These are phyloP conservation scores for Dendrobium chrysotoxum DNA, from an alignment of 106 monocot species.

Conservation along the genomic window DNA sequence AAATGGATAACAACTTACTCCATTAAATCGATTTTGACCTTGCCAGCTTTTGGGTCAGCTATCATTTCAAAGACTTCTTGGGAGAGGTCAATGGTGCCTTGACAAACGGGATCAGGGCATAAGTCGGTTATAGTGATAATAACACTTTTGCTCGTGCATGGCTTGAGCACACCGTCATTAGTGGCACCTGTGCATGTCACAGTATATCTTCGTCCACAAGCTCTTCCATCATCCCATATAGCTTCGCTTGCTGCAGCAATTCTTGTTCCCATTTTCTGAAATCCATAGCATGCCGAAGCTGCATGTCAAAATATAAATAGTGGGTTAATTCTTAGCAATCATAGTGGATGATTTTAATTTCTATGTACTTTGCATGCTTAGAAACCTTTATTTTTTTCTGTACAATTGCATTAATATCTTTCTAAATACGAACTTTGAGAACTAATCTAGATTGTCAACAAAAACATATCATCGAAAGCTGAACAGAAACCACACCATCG, in stretches of 20 bases:
- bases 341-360: too few relatives aligned
- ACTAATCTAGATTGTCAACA: too few relatives aligned
- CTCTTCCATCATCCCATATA: conserved; percentile 28
- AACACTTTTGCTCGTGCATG: conserved; percentile 31
- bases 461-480: too few relatives aligned
- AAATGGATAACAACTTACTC: conserved; percentile 6
- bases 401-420: too few relatives aligned
- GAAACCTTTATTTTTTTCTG: too few relatives aligned
- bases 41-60: conserved; percentile 42
- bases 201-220: conserved; percentile 31
- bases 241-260: conserved; percentile 56
- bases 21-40: conserved; percentile 21
- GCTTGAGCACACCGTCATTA: conserved; percentile 10
- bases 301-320: not conserved
- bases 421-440: too few relatives aligned
- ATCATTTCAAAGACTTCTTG: conserved; percentile 41
- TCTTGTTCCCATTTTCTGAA: conserved; percentile 26
- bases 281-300: conserved; percentile 40
- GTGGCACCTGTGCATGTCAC: conserved; percentile 31
- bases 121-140: conserved; percentile 37
- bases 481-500: too few relatives aligned
- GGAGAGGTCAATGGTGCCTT: conserved; percentile 53
- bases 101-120: conserved; percentile 35
- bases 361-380: too few relatives aligned
- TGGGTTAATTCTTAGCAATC: too few relatives aligned